Base-by-base conservation (phyloP, 2,329 filamentous ascomycete species). In the Rutstroemia sp. region DNA sequence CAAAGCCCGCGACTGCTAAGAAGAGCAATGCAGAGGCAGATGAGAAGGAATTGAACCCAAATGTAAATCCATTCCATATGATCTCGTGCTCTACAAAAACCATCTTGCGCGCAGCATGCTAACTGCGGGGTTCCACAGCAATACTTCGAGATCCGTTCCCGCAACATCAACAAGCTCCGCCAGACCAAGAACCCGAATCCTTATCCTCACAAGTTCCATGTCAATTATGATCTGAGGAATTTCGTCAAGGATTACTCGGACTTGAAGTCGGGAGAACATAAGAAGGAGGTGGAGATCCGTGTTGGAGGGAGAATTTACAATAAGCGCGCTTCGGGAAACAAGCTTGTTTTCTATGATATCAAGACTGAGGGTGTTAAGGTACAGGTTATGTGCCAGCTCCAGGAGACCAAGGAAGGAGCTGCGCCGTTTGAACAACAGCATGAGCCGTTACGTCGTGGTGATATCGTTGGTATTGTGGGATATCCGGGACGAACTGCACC, bases 121-220 rank as follows among this genome's bases (percentile, higher is more conserved):
- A 39, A 68, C 57, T 57, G 57, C 57, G 55, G 59, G 48, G 58
- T 34, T 19, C 52, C 9, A 48, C 53, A 87, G 83, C 86, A 89
- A 86, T 99, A 97, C 78, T 96, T 96, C 71, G 94, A 99, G 76
- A 95, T 97, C 70, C 88, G 94, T 61, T 95, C 87, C 68, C 83
- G 89, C 65, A 81, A 81, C 64, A 84, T 96, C 76, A 86, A 88
- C 73, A 86, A 87, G 67, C 80, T 92, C 61, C 82, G 86, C 67
- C 77, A 86, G 69, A 83, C 82, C 69, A 84, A 87, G 76, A 76
- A 84, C 58, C 88, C 88, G 42, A 88, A 92, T 69, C 89, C 89
- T 14, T 96, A 96, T 74, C 94, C 94, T 7, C 92, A 99, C 86
- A 86, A 85, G 80, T 97, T 96, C 80, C 78, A 92, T 57, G 84